Percentiles rank a stretch among this genome's conserved stretches.
These are phyloP conservation scores for Amauroascus niger DNA, from an alignment of 2,329 filamentous ascomycete genomes.

Conservation along the genomic window DNA sequence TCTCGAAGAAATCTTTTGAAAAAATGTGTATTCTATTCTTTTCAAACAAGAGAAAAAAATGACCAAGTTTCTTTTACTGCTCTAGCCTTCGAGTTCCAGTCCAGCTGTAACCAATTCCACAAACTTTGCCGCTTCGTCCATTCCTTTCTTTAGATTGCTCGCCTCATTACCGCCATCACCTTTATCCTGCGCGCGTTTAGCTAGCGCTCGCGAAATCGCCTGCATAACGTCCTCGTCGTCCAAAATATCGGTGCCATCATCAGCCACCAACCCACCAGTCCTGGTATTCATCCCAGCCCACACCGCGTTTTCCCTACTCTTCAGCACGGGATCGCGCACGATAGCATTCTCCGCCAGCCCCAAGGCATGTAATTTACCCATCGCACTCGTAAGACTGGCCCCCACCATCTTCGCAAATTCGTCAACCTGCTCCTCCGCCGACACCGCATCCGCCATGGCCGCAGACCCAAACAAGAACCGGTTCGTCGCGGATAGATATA, in stretches of 20 bases:
- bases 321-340: constrained; percentile 59
- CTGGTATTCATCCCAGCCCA: constrained; percentile 56
- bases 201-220: constrained; percentile 63
- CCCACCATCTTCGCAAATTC: constrained; percentile 26
- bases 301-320: neutral
- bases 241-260: constrained; percentile 48
- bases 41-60: neutral
- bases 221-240: constrained; percentile 59
- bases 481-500: constrained; percentile 72
- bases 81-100: constrained; percentile 10
- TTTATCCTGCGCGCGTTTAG: constrained; percentile 9
- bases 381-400: constrained; percentile 48
- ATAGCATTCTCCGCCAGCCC: constrained; percentile 73
- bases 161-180: neutral
- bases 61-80: neutral
- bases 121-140: constrained; percentile 6
- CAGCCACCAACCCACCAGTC: constrained; percentile 36
- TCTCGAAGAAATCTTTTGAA: neutral
- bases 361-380: constrained; percentile 60
- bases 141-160: neutral
- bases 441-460: constrained; percentile 53
- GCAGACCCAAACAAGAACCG: constrained; percentile 59
- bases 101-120: constrained; percentile 13
- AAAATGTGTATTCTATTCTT: neutral
- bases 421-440: constrained; percentile 48